These are phyloP conservation scores for Pseudomassariella vexata DNA, from an alignment of 2,329 filamentous ascomycete species.

Conservation along the genomic window DNA sequence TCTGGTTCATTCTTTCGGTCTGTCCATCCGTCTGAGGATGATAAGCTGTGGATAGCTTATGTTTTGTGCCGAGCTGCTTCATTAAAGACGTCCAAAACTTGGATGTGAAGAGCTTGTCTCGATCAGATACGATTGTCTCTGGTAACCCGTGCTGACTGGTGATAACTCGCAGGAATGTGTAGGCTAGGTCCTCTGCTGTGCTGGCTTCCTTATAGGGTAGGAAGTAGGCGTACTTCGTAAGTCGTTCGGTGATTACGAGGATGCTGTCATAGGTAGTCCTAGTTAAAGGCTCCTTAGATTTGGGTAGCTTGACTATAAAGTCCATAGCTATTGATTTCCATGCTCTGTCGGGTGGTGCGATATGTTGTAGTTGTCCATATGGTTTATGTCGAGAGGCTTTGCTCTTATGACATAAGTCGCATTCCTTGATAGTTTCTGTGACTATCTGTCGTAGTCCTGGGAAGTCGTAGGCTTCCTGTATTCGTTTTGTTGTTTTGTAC, in stretches of 20 bases:
- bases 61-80: too few relatives aligned
- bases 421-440: neutral
- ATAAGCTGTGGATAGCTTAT: too few relatives aligned
- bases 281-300: neutral
- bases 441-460: too few relatives aligned
- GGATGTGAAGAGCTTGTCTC: constrained; percentile 2
- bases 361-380: neutral
- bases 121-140: neutral
- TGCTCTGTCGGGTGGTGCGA: constrained; percentile 1
- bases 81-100: constrained; percentile 2
- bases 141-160: neutral
- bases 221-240: too few relatives aligned
- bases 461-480: too few relatives aligned
- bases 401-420: neutral
- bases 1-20: constrained; percentile 6
- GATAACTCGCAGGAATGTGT: neutral
- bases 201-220: too few relatives aligned
- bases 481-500: too few relatives aligned
- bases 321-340: neutral
- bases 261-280: neutral
- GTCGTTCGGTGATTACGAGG: too few relatives aligned
- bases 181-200: neutral
- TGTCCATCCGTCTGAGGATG: constrained; percentile 7
- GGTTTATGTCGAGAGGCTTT: neutral
- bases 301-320: constrained; percentile 1